Evolutionary conservation across 2,329 filamentous ascomycete genomes (phyloP).

Genomic region (Colletotrichum eremochloae): DNA sequence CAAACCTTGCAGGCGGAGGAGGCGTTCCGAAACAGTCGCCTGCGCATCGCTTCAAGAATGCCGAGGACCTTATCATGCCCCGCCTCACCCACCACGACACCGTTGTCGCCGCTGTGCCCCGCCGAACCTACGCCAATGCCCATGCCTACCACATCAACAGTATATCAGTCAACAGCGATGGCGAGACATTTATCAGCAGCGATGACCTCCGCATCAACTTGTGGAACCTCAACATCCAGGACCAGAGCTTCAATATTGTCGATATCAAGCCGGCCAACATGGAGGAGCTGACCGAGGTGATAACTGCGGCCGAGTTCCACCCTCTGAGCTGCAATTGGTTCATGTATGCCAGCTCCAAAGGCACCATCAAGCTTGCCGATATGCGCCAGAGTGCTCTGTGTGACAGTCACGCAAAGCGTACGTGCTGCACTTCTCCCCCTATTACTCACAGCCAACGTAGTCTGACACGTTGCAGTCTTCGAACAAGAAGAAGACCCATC

Average conservation of each 20-base stretch:
- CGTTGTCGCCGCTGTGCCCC: conserved; percentile 94
- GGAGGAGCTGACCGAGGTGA: conserved; percentile 99
- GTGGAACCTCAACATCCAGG: conserved; percentile 99
- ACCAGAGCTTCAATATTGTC: conserved; percentile 99
- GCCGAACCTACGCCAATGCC: conserved; percentile 96
- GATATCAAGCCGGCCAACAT: conserved; percentile 99
- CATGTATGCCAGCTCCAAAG: conserved; percentile 99
- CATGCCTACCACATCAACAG: conserved; percentile 99
- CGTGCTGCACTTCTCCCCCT: conserved; percentile 51
- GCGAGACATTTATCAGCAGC: conserved; percentile 98
- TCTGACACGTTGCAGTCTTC: conserved; percentile 75
- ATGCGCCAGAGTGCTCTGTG: conserved; percentile 98
- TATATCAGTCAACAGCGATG: conserved; percentile 99
- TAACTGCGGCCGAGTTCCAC: conserved; percentile 98
- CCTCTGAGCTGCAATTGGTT: conserved; percentile 99
- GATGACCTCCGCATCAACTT: conserved; percentile 98
- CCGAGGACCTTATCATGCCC: conserved; percentile 90
- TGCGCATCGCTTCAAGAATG: conserved; percentile 81
- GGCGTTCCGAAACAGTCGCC: conserved; percentile 81
- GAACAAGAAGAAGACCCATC: conserved; percentile 98
- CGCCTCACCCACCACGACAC: conserved; percentile 98
- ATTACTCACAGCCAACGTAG: not conserved
- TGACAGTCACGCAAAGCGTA: conserved; percentile 95
- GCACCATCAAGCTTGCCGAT: conserved; percentile 97
- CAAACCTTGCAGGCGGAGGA: conserved; percentile 78